Conservation (phyloP, 495 filamentous ascomycete species). For the Penicillium canariense region DNA sequence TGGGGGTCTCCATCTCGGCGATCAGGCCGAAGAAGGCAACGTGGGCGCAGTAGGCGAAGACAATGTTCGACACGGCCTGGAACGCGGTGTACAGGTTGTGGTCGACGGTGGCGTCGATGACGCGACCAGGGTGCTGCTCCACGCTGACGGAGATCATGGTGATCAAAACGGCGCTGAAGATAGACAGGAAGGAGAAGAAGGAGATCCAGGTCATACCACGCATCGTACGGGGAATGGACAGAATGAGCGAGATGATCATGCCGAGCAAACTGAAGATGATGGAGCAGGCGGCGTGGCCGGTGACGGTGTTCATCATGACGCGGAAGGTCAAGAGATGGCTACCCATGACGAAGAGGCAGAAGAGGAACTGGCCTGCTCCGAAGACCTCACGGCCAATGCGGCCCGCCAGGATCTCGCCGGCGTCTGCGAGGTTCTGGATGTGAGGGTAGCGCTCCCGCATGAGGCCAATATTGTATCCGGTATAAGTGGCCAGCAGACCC, state of each 20-base stretch:
- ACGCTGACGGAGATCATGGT: conserved; percentile 70
- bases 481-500: conserved; percentile 71
- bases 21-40: conserved; percentile 75
- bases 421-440: conserved; percentile 68
- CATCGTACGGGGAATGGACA: conserved; percentile 64
- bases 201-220: conserved; percentile 59
- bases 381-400: conserved; percentile 62
- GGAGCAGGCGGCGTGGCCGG: conserved; percentile 64
- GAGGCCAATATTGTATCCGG: conserved; percentile 72
- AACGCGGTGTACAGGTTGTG: conserved; percentile 39
- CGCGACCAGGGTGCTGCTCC: conserved; percentile 30
- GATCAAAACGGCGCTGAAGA: conserved; percentile 53
- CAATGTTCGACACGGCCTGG: conserved; percentile 49
- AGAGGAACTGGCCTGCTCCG: conserved; percentile 62
- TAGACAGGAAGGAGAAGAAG: conserved; percentile 50
- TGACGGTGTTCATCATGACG: conserved; percentile 68
- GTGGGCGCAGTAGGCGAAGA: conserved; percentile 60
- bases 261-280: conserved; percentile 67
- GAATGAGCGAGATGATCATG: conserved; percentile 57
- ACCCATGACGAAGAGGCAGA: conserved; percentile 74
- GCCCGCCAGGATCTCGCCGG: conserved; percentile 42
- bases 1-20: conserved; percentile 69
- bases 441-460: conserved; percentile 66
- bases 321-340: conserved; percentile 70
- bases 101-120: conserved; percentile 30